Evolutionary conservation across 257 asterid genomes (phyloP).

Genomic region (Solanum pimpinellifolium): DNA sequence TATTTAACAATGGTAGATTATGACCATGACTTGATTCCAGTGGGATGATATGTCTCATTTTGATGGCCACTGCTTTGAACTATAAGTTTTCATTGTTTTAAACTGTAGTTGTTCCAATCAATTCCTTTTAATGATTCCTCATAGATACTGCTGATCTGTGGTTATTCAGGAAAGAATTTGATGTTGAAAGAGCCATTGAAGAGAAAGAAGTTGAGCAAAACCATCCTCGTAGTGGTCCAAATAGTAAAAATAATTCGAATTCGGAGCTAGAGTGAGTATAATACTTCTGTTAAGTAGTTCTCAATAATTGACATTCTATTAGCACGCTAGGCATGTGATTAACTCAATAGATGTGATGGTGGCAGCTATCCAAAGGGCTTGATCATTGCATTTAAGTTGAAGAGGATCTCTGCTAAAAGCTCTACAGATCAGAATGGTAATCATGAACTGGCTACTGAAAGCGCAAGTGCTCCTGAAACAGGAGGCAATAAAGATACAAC

Average conservation of each 20-base stretch:
- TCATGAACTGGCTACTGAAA: conserved; percentile 12
- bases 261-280: conserved; percentile 51
- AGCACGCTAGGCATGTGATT: not conserved
- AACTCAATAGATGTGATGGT: conserved; percentile 4
- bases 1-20: not conserved
- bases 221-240: conserved; percentile 32
- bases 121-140: not conserved
- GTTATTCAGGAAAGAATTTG: conserved; percentile 57
- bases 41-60: not conserved
- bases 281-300: not conserved
- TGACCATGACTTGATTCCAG: not conserved
- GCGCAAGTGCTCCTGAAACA: conserved; percentile 18
- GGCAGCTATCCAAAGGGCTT: conserved; percentile 84
- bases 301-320: not conserved
- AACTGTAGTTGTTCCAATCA: not conserved
- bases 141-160: not conserved
- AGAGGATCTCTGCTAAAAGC: conserved; percentile 33
- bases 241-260: conserved; percentile 36
- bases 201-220: conserved; percentile 37
- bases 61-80: not conserved
- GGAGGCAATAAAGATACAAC: conserved; percentile 24
- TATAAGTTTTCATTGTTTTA: not conserved
- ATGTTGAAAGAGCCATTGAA: conserved; percentile 63
- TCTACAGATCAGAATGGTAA: conserved; percentile 32
- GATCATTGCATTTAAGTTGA: conserved; percentile 70